Conservation (phyloP, 2,329 filamentous ascomycete genomes). For the Pseudogymnoascus sp. region DNA sequence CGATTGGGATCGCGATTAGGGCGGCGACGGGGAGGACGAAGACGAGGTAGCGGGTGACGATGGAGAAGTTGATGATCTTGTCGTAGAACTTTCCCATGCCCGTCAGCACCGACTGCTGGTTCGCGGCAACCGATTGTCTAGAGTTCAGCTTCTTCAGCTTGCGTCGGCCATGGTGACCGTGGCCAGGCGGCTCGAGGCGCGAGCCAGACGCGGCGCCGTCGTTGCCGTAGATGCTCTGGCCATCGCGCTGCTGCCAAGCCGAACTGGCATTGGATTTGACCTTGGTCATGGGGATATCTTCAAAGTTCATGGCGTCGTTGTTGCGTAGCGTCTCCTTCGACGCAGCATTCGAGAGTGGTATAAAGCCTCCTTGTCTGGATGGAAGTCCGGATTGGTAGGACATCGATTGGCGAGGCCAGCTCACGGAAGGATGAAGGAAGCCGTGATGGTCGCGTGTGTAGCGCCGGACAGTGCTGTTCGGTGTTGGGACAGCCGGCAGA, state of each 20-base stretch:
- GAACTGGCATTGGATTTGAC: slow-evolving; percentile 2
- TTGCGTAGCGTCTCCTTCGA: slow-evolving; percentile 4
- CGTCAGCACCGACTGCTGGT: slow-evolving; percentile 50
- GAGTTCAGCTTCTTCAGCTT: slow-evolving; percentile 34
- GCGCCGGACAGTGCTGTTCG: background rate
- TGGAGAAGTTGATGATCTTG: slow-evolving; percentile 55
- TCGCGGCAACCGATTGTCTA: slow-evolving; percentile 37
- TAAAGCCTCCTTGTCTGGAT: background rate
- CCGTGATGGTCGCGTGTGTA: background rate
- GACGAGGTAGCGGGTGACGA: slow-evolving; percentile 58
- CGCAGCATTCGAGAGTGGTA: background rate
- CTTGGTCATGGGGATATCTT: slow-evolving; percentile 5
- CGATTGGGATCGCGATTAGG: slow-evolving; percentile 53
- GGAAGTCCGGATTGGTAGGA: background rate
- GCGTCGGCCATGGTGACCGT: slow-evolving; percentile 35
- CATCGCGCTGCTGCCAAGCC: slow-evolving; percentile 10
- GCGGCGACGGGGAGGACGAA: slow-evolving; percentile 58
- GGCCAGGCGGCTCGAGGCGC: slow-evolving; percentile 14
- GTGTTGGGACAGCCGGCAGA: background rate
- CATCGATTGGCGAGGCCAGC: background rate
- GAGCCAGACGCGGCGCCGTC: slow-evolving; percentile 7
- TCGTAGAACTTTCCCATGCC: slow-evolving; percentile 58
- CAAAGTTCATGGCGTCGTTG: background rate
- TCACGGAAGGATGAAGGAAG: background rate
- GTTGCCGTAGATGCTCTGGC: slow-evolving; percentile 1